Evolutionary conservation across 1,284 basidiomycete genomes (phyloP).

Genomic region (Spongispora temasekensis): DNA sequence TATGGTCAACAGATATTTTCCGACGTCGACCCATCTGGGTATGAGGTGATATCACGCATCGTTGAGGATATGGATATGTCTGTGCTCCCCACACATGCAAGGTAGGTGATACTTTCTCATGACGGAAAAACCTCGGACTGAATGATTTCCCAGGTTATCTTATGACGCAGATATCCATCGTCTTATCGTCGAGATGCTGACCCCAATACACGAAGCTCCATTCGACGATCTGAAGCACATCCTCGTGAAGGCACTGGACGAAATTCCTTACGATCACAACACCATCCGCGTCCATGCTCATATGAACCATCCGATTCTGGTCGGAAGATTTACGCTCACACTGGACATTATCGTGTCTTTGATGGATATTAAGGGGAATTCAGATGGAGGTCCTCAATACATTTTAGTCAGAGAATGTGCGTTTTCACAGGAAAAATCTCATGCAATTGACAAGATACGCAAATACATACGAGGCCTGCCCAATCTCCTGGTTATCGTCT

Average conservation of each 20-base stretch:
- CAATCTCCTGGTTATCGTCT: background rate
- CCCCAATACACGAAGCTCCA: background rate
- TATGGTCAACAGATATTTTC: background rate
- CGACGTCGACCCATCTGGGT: background rate
- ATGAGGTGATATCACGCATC: background rate
- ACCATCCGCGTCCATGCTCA: background rate
- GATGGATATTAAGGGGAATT: background rate
- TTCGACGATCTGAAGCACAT: background rate
- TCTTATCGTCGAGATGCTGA: background rate
- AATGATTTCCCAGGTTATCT: background rate
- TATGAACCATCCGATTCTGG: background rate
- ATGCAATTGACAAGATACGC: background rate
- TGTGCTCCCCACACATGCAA: background rate
- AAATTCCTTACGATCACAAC: background rate
- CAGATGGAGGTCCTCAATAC: background rate
- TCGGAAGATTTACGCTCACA: background rate
- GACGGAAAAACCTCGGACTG: background rate
- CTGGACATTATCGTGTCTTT: background rate
- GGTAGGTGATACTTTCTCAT: background rate
- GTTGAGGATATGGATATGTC: background rate
- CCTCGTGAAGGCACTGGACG: background rate
- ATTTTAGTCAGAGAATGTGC: background rate
- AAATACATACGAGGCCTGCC: background rate
- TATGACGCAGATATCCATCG: background rate
- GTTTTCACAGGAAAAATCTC: background rate